A percentile compares a stretch with the other conserved stretches of the same genome.
phyloP scores from a whole-genome alignment of 495 filamentous ascomycete species.

The Neurospora hispaniola region DNA sequence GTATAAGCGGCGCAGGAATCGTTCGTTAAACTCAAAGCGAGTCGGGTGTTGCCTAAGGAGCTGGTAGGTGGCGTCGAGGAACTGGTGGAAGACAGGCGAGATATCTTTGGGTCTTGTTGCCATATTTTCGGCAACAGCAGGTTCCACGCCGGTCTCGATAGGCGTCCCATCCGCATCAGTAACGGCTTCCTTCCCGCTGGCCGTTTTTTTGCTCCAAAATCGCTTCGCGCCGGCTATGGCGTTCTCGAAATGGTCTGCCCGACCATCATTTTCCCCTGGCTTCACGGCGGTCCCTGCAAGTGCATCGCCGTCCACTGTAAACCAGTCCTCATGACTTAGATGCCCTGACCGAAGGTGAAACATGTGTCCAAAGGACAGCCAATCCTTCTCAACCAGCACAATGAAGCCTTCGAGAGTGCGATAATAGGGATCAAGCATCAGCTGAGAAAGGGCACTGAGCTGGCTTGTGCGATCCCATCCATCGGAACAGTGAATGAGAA shows the following conservation, averaged over 20 bases:
- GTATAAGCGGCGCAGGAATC: constrained; percentile 78
- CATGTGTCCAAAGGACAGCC: constrained; percentile 96
- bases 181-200: constrained; percentile 48
- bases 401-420: constrained; percentile 94
- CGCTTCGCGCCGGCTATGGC: constrained; percentile 79
- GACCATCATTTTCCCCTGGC: constrained; percentile 44
- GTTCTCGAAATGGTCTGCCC: constrained; percentile 73
- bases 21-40: constrained; percentile 94
- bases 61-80: constrained; percentile 91
- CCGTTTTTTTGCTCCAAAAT: constrained; percentile 75
- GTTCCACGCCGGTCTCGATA: constrained; percentile 24
- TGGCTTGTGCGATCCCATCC: constrained; percentile 98
- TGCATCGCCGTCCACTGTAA: constrained; percentile 67
- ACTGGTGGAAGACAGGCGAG: constrained; percentile 97
- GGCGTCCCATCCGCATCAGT: constrained; percentile 38
- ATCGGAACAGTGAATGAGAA: constrained; percentile 94
- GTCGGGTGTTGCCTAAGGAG: constrained; percentile 77
- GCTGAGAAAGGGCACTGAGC: constrained; percentile 83
- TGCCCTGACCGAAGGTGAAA: constrained; percentile 83
- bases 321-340: constrained; percentile 90
- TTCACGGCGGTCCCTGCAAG: constrained; percentile 41
- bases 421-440: constrained; percentile 94
- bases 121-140: constrained; percentile 25
- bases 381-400: constrained; percentile 92
- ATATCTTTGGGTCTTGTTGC: constrained; percentile 64